Conservation (phyloP, 2,329 filamentous ascomycete genomes). For the Cercospora sesami region DNA sequence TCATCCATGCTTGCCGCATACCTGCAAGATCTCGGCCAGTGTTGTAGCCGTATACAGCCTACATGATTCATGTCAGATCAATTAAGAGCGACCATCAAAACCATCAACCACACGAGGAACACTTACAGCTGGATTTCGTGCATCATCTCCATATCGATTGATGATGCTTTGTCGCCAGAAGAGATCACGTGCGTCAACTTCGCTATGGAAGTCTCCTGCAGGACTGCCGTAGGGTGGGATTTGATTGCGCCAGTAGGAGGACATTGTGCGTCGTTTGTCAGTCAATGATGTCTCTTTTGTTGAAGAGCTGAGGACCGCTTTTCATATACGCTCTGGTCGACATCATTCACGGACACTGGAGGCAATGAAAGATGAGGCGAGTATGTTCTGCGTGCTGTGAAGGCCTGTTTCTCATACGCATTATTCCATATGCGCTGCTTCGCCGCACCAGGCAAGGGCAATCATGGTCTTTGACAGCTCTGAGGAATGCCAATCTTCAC, state of each 20-base stretch:
- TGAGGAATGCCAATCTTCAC: too few relatives aligned
- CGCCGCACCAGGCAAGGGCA: too few relatives aligned
- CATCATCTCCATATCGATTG: neutral
- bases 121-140: neutral
- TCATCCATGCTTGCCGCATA: slow-evolving; percentile 4
- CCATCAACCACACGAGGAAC: neutral
- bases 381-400: neutral
- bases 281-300: neutral
- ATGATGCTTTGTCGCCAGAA: neutral
- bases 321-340: neutral
- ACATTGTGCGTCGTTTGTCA: neutral
- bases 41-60: slow-evolving; percentile 2
- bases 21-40: neutral
- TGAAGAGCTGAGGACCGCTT: neutral
- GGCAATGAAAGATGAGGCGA: neutral
- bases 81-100: neutral
- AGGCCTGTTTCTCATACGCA: neutral
- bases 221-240: neutral
- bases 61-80: neutral
- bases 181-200: neutral
- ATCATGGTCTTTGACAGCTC: too few relatives aligned
- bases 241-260: neutral
- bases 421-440: too few relatives aligned
- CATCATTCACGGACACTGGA: neutral
- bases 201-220: slow-evolving; percentile 2